These are phyloP conservation scores for Paraleonurus japonicus DNA, from an alignment of 257 asterid genomes.

Conservation along the genomic window DNA sequence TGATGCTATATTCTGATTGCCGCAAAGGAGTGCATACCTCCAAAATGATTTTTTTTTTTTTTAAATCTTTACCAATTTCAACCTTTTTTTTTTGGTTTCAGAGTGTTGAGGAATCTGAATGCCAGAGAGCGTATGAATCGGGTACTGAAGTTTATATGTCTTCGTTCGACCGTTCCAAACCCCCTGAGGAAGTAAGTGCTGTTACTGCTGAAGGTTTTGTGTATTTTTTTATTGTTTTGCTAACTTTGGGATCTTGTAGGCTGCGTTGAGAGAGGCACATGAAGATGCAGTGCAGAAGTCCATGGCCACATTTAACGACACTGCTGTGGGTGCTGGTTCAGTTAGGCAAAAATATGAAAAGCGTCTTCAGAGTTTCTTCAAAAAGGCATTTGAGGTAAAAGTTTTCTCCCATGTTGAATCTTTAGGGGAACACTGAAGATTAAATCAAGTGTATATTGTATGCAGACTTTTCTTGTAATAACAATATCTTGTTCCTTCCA, in stretches of 20 bases:
- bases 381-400: slow-evolving; percentile 89
- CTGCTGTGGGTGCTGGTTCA: slow-evolving; percentile 90
- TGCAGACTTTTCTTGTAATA: neutral
- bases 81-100: slow-evolving; percentile 16
- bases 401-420: slow-evolving; percentile 7
- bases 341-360: slow-evolving; percentile 83
- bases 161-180: slow-evolving; percentile 73
- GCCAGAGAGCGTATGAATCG: slow-evolving; percentile 86
- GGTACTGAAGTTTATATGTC: slow-evolving; percentile 79
- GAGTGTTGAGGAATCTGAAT: slow-evolving; percentile 99
- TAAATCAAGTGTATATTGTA: neutral
- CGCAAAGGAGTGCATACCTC: slow-evolving; percentile 1
- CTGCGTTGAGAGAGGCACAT: slow-evolving; percentile 86
- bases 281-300: slow-evolving; percentile 87
- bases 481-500: neutral
- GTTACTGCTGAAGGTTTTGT: slow-evolving; percentile 8
- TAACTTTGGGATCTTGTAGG: slow-evolving; percentile 51
- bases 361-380: slow-evolving; percentile 71
- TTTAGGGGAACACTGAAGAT: neutral
- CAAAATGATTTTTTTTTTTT: neutral
- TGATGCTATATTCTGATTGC: slow-evolving; percentile 2
- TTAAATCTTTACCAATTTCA: neutral
- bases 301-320: slow-evolving; percentile 63
- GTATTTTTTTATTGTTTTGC: slow-evolving; percentile 18
- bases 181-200: slow-evolving; percentile 91